Base-by-base conservation (phyloP, 768 basidiomycete genomes). In the Lentinula sp. region DNA sequence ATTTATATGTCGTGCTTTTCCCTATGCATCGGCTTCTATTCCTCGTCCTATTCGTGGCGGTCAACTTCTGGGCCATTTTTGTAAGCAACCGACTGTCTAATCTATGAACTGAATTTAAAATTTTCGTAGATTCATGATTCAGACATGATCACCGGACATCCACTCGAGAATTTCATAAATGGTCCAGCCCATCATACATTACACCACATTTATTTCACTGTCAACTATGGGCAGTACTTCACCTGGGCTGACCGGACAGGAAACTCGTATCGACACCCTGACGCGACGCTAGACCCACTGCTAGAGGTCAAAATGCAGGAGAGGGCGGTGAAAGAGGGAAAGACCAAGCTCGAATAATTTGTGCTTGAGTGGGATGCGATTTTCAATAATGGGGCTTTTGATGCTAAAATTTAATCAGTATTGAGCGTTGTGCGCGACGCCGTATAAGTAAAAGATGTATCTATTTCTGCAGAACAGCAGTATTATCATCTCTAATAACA, bases 221-320 rank as follows among this genome's bases (percentile, higher is more conserved):
- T 91, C 66, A 98, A 98, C 78, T 96, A 94, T 73, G 95, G 94
- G 23, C 93, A 94, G 88, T 99, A 98, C 78, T 98, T 98, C 72
- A 97, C 95, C 42, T 95, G 89, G 87, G 93, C 92, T 18, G 97
- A 98, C 73, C 84, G 86, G 50, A 78, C 78, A 59, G 87, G 86
- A 60, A 86, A 85, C 50, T 95, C 94, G 13, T 98, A 98, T 75
- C 89, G 95, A 46, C 87, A 95, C 62, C 97, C 97, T 3, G 84
- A 84, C 53, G 84, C 87, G 2, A 78, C 80, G 48, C 83, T 96
- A 35, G 97, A 99, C 70, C 97, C 96, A 2, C 68, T 97, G 52
- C 78, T 91, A 32, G 89, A 93, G 65, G 81, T 91, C 57, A 69
- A 76, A 51, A 71, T 70, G 21, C 59, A 51, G 21, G 59, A 66